Evolutionary conservation across 768 basidiomycete genomes (phyloP).

Genomic region (Lactarius pseudohatsudake): DNA sequence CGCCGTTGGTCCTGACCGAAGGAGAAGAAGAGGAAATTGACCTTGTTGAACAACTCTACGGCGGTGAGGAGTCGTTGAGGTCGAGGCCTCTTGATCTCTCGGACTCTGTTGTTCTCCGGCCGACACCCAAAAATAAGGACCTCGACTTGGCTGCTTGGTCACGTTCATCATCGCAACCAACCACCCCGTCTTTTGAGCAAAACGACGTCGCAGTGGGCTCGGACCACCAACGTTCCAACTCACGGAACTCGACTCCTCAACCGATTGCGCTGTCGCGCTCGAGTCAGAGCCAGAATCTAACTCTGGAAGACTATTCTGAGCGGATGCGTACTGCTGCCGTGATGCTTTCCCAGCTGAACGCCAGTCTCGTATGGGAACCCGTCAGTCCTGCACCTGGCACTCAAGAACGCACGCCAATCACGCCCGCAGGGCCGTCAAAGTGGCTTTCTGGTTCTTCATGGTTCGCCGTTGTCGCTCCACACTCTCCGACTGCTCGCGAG

Average conservation of each 20-base stretch:
- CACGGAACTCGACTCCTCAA: constrained; percentile 22
- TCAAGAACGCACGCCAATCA: constrained; percentile 22
- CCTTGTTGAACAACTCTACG: constrained; percentile 94
- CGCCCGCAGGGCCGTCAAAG: constrained; percentile 29
- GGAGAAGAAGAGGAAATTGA: constrained; percentile 87
- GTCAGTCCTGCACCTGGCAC: constrained; percentile 31
- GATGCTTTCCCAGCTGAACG: constrained; percentile 96
- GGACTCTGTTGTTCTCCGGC: constrained; percentile 80
- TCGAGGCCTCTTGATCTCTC: constrained; percentile 73
- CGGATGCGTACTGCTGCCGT: constrained; percentile 98
- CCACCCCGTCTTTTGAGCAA: constrained; percentile 45
- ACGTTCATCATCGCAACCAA: constrained; percentile 46
- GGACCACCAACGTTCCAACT: constrained; percentile 16
- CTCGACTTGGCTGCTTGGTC: constrained; percentile 88
- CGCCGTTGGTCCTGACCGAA: constrained; percentile 18
- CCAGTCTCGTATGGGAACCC: constrained; percentile 64
- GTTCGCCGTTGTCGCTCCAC: constrained; percentile 29
- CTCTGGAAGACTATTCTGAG: constrained; percentile 96
- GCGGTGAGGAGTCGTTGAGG: constrained; percentile 68
- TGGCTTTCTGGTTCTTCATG: constrained; percentile 37
- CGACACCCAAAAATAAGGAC: constrained; percentile 83
- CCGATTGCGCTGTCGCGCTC: constrained; percentile 14
- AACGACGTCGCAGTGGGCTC: background rate
- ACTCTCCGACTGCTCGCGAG: constrained; percentile 21
- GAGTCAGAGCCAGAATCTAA: constrained; percentile 44